Conservation (phyloP, 139 green algal species). For the Chlamydomonas sp. region DNA sequence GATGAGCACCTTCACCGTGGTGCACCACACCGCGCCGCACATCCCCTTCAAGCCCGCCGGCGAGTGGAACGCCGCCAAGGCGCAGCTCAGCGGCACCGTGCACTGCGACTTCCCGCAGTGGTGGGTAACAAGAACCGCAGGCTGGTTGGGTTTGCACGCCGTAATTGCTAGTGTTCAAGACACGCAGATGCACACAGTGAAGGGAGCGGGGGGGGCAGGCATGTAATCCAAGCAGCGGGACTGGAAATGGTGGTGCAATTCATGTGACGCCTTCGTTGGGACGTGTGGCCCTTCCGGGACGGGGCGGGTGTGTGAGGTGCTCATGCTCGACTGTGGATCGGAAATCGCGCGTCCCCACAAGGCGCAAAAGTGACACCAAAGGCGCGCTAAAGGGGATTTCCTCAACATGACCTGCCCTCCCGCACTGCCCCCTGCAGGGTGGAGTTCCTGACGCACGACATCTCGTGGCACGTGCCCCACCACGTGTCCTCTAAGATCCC, state of each 20-base stretch:
- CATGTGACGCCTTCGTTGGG: too few species aligned
- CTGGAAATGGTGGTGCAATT: too few species aligned
- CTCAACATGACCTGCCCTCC: too few species aligned
- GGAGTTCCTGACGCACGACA: constrained; percentile 97
- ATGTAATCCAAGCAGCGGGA: too few species aligned
- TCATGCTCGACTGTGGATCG: too few species aligned
- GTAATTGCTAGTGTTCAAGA: not conserved
- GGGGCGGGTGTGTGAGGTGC: too few species aligned
- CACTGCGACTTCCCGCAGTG: constrained; percentile 95
- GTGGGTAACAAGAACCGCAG: constrained; percentile 32
- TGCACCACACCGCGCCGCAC: constrained; percentile 98
- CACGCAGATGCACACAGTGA: too few species aligned
- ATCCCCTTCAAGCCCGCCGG: constrained; percentile 95
- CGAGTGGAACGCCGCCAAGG: constrained; percentile 94
- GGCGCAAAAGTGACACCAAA: too few species aligned
- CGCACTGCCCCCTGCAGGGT: constrained; percentile 68
- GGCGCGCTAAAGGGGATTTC: too few species aligned
- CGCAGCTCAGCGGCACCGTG: constrained; percentile 90
- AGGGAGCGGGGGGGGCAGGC: too few species aligned
- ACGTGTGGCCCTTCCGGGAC: too few species aligned
- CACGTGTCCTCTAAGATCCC: constrained; percentile 96
- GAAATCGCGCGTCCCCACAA: too few species aligned
- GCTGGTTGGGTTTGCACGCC: not conserved
- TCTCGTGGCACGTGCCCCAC: constrained; percentile 97
- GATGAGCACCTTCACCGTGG: constrained; percentile 98